phyloP scores from a whole-genome alignment of 352 stramenopile genomes.

The Phytophthora pisi region DNA sequence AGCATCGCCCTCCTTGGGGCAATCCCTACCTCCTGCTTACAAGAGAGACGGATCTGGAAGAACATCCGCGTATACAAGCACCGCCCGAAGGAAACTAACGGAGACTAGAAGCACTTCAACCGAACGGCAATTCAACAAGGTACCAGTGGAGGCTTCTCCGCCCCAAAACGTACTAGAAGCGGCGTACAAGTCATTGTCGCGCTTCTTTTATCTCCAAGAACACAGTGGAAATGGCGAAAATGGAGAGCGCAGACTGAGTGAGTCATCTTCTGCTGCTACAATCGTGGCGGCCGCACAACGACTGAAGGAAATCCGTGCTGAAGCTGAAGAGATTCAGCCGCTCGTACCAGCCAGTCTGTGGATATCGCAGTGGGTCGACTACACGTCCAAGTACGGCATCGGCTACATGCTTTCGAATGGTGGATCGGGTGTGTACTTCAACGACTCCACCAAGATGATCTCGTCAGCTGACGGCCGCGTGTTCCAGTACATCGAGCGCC shows the following conservation, averaged over 20 bases:
- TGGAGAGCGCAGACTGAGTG: constrained; percentile 49
- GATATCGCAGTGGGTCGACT: constrained; percentile 98
- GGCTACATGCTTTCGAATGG: constrained; percentile 98
- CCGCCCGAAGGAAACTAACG: constrained; percentile 16
- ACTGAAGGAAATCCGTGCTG: constrained; percentile 65
- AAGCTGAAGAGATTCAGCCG: constrained; percentile 46
- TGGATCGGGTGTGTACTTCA: constrained; percentile 97
- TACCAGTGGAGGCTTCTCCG: constrained; percentile 9
- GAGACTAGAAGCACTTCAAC: constrained; percentile 14
- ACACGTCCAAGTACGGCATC: constrained; percentile 99
- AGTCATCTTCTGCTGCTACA: constrained; percentile 60
- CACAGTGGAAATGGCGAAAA: constrained; percentile 36
- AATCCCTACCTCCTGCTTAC: constrained; percentile 29
- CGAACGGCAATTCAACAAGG: constrained; percentile 1
- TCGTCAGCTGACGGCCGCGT: constrained; percentile 80
- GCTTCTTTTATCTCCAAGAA: constrained; percentile 75
- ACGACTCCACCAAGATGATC: constrained; percentile 98
- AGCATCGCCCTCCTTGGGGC: constrained; percentile 11
- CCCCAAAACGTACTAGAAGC: constrained; percentile 49
- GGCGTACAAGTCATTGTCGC: constrained; percentile 61
- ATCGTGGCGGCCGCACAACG: constrained; percentile 68
- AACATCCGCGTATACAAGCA: constrained; percentile 10
- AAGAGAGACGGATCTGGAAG: constrained; percentile 24
- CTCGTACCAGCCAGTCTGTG: constrained; percentile 79
- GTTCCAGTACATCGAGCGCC: constrained; percentile 97